Base-by-base conservation (phyloP, 106 monocot genomes). In the Dendrobium catenatum region DNA sequence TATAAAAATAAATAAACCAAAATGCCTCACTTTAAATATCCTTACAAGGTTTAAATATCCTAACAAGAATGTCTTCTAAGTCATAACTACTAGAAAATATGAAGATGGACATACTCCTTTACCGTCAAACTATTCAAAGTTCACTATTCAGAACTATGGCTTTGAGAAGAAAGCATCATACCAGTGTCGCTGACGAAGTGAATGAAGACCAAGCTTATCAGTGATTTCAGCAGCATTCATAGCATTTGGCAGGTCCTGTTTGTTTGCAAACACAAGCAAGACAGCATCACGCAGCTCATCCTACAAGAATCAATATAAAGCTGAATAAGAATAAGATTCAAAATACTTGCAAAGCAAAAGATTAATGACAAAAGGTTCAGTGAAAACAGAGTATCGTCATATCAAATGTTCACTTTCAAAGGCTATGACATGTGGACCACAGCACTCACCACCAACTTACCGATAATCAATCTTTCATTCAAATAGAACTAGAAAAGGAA, bases 181-280 rank as follows among this genome's bases (percentile, higher is more conserved):
- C 80, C 80, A 80, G 73, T 73, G 80, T 72, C 80, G 80, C 20
- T 80, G 80, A 33, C 80, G 72, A 49, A 80, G 80, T 9, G 80
- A 80, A 47, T 80, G 80, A 37, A 80, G 72, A 55, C 80, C 80
- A 54, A 80, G 80, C 80, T 80, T 80, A 80, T 80, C 80, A 31
- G 80, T 80, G 47, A 80, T 80, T 73, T 80, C 80, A 73, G 80
- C 80, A 55, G 80, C 80, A 80, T 80, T 80, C 80, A 80, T 80
- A 29, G 80, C 80, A 80, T 80, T 80, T 37, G 80, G 80, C 72
- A 80, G 80, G 54, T 80, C 80, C 8, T 80, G 80, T 55, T 80
- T 80, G 80, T 80, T 80, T 20, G 80, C 80, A 73, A 80, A 80
- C 55, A 80, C 80, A 54, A 80, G 80, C 72, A 80, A 51, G 9